Evolutionary conservation across 257 asterid species (phyloP).

Genomic region (Gardenia jasminoides): DNA sequence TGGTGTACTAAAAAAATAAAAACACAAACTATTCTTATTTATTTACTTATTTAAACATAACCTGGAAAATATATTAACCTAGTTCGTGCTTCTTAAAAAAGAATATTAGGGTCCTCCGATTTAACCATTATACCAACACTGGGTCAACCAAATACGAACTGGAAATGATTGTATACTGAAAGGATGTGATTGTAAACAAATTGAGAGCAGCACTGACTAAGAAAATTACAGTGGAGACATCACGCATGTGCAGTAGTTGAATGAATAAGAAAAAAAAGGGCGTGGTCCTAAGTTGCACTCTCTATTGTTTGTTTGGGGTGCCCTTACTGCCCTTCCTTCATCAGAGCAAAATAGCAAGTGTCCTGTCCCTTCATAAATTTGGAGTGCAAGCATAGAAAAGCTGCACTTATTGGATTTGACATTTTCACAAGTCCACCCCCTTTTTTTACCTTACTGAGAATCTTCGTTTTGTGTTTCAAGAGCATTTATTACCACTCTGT

Average conservation of each 20-base stretch:
- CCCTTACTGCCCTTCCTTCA: slow-evolving; percentile 8
- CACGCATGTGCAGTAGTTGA: no score
- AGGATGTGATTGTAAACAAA: slow-evolving; percentile 23
- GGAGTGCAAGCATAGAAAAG: slow-evolving; percentile 33
- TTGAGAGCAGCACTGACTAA: slow-evolving; percentile 10
- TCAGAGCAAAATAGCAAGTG: slow-evolving; percentile 20
- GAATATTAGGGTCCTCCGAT: not conserved
- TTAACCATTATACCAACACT: not conserved
- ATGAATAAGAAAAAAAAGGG: not conserved
- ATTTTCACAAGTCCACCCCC: slow-evolving; percentile 14
- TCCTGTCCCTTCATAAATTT: slow-evolving; percentile 23
- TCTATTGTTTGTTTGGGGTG: not conserved
- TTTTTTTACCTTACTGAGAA: slow-evolving; percentile 6
- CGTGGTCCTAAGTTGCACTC: slow-evolving; percentile 9
- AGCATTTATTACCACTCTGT: not conserved
- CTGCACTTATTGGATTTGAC: slow-evolving; percentile 28
- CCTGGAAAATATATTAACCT: no score
- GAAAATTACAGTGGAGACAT: slow-evolving; percentile 9
- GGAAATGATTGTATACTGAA: slow-evolving; percentile 9
- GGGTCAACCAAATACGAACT: not conserved
- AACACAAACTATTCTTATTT: no score
- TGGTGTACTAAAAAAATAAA: no score
- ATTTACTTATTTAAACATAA: no score
- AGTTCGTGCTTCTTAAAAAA: not conserved
- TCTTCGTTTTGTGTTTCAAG: slow-evolving; percentile 1